Evolutionary conservation across 148 eudicot genomes (phyloP).

Genomic region (Rhododendron henanense): DNA sequence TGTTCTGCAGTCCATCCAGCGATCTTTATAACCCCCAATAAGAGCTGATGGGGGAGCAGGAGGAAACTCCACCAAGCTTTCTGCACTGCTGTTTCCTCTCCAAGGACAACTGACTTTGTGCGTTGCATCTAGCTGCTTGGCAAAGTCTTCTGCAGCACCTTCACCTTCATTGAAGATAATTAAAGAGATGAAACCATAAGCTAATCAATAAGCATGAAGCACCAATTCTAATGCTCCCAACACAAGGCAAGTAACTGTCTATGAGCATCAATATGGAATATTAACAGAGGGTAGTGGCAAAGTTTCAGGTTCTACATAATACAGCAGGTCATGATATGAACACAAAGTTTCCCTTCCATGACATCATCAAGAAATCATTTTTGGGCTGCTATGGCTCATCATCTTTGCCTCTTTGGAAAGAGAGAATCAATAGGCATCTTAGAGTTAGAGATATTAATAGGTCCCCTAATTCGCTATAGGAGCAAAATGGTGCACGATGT

Average conservation of each 20-base stretch:
- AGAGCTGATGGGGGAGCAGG: constrained; percentile 95
- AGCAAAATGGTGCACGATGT: not conserved
- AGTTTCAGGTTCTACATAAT: not conserved
- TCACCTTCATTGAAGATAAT: constrained; percentile 43
- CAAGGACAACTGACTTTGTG: constrained; percentile 83
- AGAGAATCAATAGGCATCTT: not conserved
- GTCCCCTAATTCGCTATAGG: not conserved
- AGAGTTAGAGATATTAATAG: not conserved
- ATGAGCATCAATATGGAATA: not conserved
- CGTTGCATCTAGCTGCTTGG: constrained; percentile 66
- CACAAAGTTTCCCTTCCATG: not conserved
- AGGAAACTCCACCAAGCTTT: constrained; percentile 96
- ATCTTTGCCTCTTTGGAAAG: not conserved
- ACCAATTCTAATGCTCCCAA: not conserved
- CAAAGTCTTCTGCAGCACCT: constrained; percentile 65
- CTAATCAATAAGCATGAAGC: constrained; percentile 12
- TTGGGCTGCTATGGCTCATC: not conserved
- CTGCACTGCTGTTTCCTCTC: constrained; percentile 90
- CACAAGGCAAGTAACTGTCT: not conserved
- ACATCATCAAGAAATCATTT: not conserved
- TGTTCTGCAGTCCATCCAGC: constrained; percentile 72
- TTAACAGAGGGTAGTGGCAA: not conserved
- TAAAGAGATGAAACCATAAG: constrained; percentile 10
- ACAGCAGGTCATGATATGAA: not conserved
- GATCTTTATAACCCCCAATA: constrained; percentile 92